Base-by-base conservation (phyloP, 345 rosid species). In the Mercurialis annua region DNA sequence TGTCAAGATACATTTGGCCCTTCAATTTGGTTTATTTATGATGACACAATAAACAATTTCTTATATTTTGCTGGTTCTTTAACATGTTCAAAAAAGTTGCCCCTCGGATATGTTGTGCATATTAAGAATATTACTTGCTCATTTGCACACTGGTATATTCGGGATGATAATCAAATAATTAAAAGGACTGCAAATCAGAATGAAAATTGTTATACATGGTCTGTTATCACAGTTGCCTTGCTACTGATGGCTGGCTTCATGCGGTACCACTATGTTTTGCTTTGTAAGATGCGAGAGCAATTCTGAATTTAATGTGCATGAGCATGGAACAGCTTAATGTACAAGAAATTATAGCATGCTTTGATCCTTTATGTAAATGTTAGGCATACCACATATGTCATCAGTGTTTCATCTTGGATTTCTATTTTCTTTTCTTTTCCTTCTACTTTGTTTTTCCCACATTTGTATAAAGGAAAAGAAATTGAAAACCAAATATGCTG, bases 211-310 rank as follows among this genome's bases (percentile, higher is more conserved):
- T 29, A 7, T 2, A 38, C 15, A 38, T 38, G 63, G 12, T 59
- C 38, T 12, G 16, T 20, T 59, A 40, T 38, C 47, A 36, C 24
- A 23, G 29, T 4, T 59, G 21, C 48, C 47, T 59, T 14, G 31
- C 17, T 5, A 34, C 63, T 59, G 63, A 59, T 36, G 54, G 16
- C 36, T 62, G n/a, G n/a, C 53, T 44, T 62, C 15, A 46, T 31
- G 14, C n/a, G n/a, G 3, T 17, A 17, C 18, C 9, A 11, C 38
- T 62, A 53, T 44, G 36, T 62, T 62, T 29, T 12, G 18, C 33
- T 26, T n/a, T n/a, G 21, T 16, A 29, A 29, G 40, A 62, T 44
- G 17, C 3, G 12, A 11, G 30, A 40, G 30, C 26, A 36, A 9
- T 5, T 46, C 36, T 8, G 26, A 62, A 34, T 43, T 33, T 46